Evolutionary conservation across 768 basidiomycete species (phyloP).

Genomic region (Psilocybe subaeruginosa): DNA sequence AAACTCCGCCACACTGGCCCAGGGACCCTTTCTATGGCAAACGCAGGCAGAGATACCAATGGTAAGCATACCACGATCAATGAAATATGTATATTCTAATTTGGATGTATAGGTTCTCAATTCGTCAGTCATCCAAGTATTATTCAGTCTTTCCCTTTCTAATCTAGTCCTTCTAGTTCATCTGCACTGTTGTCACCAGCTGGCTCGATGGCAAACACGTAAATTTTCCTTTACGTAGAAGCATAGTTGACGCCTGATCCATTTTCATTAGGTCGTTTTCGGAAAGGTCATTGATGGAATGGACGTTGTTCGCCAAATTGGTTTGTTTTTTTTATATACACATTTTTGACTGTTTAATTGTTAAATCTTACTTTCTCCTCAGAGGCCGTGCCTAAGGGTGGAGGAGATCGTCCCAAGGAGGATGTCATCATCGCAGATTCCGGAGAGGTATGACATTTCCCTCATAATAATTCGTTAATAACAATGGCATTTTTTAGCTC

Average conservation of each 20-base stretch:
- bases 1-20: slow-evolving; percentile 93
- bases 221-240: slow-evolving; percentile 19
- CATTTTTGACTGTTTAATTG: not conserved
- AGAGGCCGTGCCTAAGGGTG: slow-evolving; percentile 78
- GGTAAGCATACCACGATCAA: slow-evolving; percentile 45
- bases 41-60: slow-evolving; percentile 91
- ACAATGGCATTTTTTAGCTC: slow-evolving; percentile 39
- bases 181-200: slow-evolving; percentile 82
- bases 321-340: slow-evolving; percentile 37
- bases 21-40: slow-evolving; percentile 93
- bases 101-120: slow-evolving; percentile 67
- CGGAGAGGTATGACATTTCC: slow-evolving; percentile 71
- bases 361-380: slow-evolving; percentile 13
- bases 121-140: slow-evolving; percentile 57
- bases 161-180: slow-evolving; percentile 63
- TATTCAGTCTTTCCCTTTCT: not conserved
- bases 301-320: slow-evolving; percentile 80
- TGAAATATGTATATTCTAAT: slow-evolving; percentile 13
- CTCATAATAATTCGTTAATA: not conserved
- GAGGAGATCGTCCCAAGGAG: slow-evolving; percentile 71
- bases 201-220: slow-evolving; percentile 95
- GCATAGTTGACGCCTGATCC: not conserved
- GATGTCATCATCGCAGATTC: slow-evolving; percentile 82
- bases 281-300: slow-evolving; percentile 92
- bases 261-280: slow-evolving; percentile 74